Conservation (phyloP, 2,329 filamentous ascomycete species). For the Scedosporium dehoogii region DNA sequence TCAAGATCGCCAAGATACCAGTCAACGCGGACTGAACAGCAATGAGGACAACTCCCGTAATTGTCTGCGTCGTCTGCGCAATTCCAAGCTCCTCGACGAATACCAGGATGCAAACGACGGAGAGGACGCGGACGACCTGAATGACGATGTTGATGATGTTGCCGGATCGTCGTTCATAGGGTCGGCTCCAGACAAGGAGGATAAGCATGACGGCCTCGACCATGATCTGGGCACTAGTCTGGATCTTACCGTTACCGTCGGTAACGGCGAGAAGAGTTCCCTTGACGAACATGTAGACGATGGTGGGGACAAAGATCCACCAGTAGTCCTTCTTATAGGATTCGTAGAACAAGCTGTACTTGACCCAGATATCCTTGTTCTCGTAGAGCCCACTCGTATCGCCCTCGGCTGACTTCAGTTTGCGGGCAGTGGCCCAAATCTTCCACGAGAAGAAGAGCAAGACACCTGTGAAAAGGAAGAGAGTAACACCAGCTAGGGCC, state of each 20-base stretch:
- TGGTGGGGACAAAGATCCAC: slow-evolving; percentile 90
- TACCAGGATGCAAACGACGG: slow-evolving; percentile 77
- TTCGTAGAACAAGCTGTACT: slow-evolving; percentile 97
- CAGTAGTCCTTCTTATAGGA: slow-evolving; percentile 89
- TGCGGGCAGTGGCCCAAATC: slow-evolving; percentile 67
- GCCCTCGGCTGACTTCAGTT: slow-evolving; percentile 66
- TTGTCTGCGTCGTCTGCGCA: slow-evolving; percentile 82
- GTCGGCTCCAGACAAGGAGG: slow-evolving; percentile 73
- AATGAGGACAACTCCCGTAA: slow-evolving; percentile 87
- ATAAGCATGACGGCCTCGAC: slow-evolving; percentile 73
- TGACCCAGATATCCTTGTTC: slow-evolving; percentile 82
- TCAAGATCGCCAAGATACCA: slow-evolving; percentile 73
- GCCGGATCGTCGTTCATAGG: slow-evolving; percentile 76
- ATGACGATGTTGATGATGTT: slow-evolving; percentile 93
- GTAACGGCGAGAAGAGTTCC: slow-evolving; percentile 76
- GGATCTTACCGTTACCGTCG: slow-evolving; percentile 74
- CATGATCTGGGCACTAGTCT: slow-evolving; percentile 69
- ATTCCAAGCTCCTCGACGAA: slow-evolving; percentile 93
- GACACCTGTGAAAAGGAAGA: slow-evolving; percentile 69
- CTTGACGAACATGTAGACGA: slow-evolving; percentile 84
- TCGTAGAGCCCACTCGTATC: slow-evolving; percentile 68
- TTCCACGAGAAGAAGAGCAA: slow-evolving; percentile 76
- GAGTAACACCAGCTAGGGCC: slow-evolving; percentile 68
- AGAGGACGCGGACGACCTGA: slow-evolving; percentile 79
- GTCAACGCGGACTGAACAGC: slow-evolving; percentile 83